These are phyloP conservation scores for Zygotorulaspora mrakii DNA, from an alignment of 1,139 yeast species.

Conservation along the genomic window DNA sequence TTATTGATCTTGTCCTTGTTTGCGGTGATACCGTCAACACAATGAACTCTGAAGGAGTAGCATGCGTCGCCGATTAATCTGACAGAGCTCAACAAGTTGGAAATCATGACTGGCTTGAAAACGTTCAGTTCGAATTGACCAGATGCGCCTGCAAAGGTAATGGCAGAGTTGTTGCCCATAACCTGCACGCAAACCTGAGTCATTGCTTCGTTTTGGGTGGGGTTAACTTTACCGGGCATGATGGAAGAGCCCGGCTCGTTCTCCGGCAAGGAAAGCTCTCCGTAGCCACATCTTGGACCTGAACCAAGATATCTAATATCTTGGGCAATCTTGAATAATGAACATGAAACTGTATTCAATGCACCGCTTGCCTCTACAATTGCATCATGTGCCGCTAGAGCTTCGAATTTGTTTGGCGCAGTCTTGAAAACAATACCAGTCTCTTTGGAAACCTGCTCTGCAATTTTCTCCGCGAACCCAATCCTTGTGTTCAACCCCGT, in stretches of 20 bases:
- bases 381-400: conserved; percentile 98
- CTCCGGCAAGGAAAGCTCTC: conserved; percentile 91
- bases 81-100: conserved; percentile 81
- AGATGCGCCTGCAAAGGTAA: conserved; percentile 96
- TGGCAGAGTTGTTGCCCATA: conserved; percentile 91
- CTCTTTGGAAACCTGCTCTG: conserved; percentile 56
- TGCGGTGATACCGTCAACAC: conserved; percentile 92
- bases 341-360: conserved; percentile 87
- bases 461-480: conserved; percentile 80
- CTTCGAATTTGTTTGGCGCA: conserved; percentile 98
- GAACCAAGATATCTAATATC: conserved; percentile 97
- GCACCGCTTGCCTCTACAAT: conserved; percentile 97
- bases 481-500: conserved; percentile 91
- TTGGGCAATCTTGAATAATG: conserved; percentile 92
- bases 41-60: conserved; percentile 84
- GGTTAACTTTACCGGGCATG: conserved; percentile 99
- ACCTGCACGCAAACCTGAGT: conserved; percentile 98
- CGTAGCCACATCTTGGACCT: conserved; percentile 99
- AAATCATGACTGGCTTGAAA: conserved; percentile 92
- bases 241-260: conserved; percentile 99
- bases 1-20: conserved; percentile 83
- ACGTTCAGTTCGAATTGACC: conserved; percentile 98
- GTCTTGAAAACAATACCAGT: conserved; percentile 88
- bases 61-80: conserved; percentile 87
- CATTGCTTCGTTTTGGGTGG: conserved; percentile 97